These are phyloP conservation scores for Colletotrichum magnum DNA, from an alignment of 2,329 filamentous ascomycete genomes.

Conservation along the genomic window DNA sequence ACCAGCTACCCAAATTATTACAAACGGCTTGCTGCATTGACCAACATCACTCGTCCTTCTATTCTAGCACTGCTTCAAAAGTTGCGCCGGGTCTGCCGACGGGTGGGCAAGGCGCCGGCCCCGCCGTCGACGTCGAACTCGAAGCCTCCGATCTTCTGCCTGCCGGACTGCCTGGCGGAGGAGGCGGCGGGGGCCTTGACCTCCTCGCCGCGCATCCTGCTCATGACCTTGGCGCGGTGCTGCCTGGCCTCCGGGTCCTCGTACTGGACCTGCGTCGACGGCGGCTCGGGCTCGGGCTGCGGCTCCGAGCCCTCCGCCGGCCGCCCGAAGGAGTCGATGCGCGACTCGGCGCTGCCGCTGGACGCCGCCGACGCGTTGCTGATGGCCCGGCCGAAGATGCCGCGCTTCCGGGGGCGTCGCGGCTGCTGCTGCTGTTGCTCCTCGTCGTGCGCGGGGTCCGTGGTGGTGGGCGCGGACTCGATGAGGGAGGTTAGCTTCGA, in stretches of 20 bases:
- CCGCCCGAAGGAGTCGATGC: conserved; percentile 41
- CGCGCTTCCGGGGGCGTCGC: conserved; percentile 56
- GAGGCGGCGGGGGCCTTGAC: not conserved
- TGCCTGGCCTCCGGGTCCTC: conserved; percentile 64
- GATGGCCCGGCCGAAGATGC: conserved; percentile 70
- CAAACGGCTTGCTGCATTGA: not conserved
- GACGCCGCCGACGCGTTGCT: conserved; percentile 70
- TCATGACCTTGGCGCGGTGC: conserved; percentile 60
- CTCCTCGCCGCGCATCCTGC: conserved; percentile 53
- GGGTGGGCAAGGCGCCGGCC: not conserved
- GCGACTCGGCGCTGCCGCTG: conserved; percentile 58
- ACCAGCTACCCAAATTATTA: too few relatives aligned
- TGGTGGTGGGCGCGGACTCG: conserved; percentile 46
- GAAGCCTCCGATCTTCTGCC: conserved; percentile 34
- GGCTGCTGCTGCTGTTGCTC: conserved; percentile 35
- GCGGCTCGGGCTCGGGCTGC: conserved; percentile 47
- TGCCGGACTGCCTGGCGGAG: conserved; percentile 1
- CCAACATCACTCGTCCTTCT: not conserved
- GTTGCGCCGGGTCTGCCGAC: conserved; percentile 31
- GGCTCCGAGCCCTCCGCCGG: conserved; percentile 22
- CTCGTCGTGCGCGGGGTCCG: conserved; percentile 35
- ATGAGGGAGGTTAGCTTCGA: conserved; percentile 61
- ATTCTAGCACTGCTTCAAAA: not conserved
- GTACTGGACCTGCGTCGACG: conserved; percentile 68
- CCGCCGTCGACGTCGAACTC: conserved; percentile 23